Conservation (phyloP, 139 green algal species). For the Closterium sp. region DNA sequence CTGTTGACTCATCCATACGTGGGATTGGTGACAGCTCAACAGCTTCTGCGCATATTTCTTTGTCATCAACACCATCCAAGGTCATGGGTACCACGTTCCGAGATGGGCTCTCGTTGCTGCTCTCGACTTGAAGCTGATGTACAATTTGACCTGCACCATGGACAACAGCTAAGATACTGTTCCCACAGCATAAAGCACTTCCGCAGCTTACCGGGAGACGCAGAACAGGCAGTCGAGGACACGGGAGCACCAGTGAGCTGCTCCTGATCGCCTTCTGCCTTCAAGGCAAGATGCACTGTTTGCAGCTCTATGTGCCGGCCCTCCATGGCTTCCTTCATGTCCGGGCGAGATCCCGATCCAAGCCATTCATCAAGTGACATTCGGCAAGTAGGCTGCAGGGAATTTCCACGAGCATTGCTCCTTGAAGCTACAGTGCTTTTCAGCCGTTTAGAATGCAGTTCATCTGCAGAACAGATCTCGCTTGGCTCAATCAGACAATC, state of each 20-base stretch:
- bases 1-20: background rate
- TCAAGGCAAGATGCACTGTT: background rate
- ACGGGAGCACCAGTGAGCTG: background rate
- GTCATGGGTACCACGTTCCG: background rate
- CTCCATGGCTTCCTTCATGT: background rate
- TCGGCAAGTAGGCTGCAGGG: background rate
- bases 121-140: background rate
- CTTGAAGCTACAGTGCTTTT: background rate
- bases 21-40: background rate
- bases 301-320: background rate
- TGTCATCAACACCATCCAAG: background rate
- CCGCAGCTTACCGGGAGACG: background rate
- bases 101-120: background rate
- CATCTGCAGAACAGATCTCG: background rate
- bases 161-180: background rate
- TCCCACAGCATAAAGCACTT: background rate
- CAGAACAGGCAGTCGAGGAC: background rate
- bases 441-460: background rate
- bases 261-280: background rate
- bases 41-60: background rate
- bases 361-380: background rate
- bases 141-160: background rate
- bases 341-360: background rate
- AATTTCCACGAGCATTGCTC: background rate
- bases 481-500: background rate